A percentile compares a stretch with the other conserved stretches of the same genome.
Conservation (phyloP, 2,329 filamentous ascomycete species). For the Capronia coronata region DNA sequence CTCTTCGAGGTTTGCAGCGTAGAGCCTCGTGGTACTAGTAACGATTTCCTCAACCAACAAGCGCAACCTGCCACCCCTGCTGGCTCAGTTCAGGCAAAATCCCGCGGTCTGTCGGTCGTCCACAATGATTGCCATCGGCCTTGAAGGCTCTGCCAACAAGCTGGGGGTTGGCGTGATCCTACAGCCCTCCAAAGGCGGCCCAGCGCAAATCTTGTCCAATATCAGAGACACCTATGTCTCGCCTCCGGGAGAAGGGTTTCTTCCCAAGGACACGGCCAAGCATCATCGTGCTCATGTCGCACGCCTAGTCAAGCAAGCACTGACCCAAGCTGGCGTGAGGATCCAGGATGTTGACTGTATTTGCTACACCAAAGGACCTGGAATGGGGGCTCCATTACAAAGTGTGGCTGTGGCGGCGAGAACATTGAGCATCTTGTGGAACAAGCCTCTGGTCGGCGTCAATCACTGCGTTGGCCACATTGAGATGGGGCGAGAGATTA, state of each 20-base stretch:
- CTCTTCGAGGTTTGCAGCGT: no score
- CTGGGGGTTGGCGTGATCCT: constrained; percentile 87
- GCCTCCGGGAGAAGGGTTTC: constrained; percentile 86
- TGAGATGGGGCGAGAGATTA: constrained; percentile 94
- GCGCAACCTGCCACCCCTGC: no score
- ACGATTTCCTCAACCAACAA: no score
- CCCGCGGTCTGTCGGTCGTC: not conserved
- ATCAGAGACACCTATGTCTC: constrained; percentile 89
- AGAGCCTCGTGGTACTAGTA: no score
- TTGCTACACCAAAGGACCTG: constrained; percentile 91
- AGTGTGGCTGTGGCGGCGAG: constrained; percentile 80
- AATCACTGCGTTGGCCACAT: constrained; percentile 99
- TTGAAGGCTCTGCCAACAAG: constrained; percentile 97
- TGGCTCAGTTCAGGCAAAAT: not conserved
- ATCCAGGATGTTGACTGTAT: constrained; percentile 74
- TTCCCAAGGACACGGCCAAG: constrained; percentile 89
- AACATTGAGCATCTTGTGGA: constrained; percentile 76
- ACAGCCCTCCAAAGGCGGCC: constrained; percentile 55
- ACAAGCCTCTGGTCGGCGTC: constrained; percentile 80
- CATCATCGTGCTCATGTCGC: constrained; percentile 88
- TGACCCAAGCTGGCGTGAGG: constrained; percentile 59
- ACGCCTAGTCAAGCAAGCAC: constrained; percentile 68
- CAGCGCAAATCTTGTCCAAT: constrained; percentile 75
- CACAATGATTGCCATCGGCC: constrained; percentile 58
- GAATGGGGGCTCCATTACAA: constrained; percentile 91